Base-by-base conservation (phyloP, 257 asterid species). In the Prunella vulgaris region DNA sequence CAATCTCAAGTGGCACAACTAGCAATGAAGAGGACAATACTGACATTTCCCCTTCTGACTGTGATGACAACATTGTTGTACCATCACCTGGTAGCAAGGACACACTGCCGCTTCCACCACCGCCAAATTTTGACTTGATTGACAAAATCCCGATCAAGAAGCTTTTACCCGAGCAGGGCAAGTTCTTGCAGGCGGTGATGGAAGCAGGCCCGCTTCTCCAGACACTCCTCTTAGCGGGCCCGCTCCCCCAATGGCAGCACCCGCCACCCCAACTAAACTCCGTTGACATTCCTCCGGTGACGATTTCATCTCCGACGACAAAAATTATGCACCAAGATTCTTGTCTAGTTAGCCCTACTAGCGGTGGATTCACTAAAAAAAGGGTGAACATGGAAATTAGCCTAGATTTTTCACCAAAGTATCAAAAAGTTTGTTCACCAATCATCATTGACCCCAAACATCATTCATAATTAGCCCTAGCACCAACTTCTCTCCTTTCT, bases 161-260 rank as follows among this genome's bases (percentile, higher is more conserved):
- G 77, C 82, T 94, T 14, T 52, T 93, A 79, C 98, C 97, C 0
- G 93, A 88, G 56, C 84, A 88, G 46, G 96, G 97, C 4, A 88
- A 90, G 79, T 90, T 87, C 84, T 68, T 90, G 82, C 85, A 87
- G 77, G 90, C 99, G 5, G 97, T 91, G 58, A 84, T 86, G 95
- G 95, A 87, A 14, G 99, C 97, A 1, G 99, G 99, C 57, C 97
- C 99, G 1, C 87, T 94, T 22, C 88, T 91, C 38, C 97, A 94
- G 48, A 90, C 96, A 0, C 97, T 89, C 46, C 87, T 90, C 5
- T 48, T 91, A n/a, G 96, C 99, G 0, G 97, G 97, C 5, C 99
- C 99, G 9, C 96, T 94, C 2, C 97, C 97, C 32, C 96, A 83
- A 77, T 91, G 97, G 97, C 99, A 89, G 71, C 96, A 87, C 59